Conservation (phyloP, 371 early-diverging fungal species). For the Fennellomyces sp. region DNA sequence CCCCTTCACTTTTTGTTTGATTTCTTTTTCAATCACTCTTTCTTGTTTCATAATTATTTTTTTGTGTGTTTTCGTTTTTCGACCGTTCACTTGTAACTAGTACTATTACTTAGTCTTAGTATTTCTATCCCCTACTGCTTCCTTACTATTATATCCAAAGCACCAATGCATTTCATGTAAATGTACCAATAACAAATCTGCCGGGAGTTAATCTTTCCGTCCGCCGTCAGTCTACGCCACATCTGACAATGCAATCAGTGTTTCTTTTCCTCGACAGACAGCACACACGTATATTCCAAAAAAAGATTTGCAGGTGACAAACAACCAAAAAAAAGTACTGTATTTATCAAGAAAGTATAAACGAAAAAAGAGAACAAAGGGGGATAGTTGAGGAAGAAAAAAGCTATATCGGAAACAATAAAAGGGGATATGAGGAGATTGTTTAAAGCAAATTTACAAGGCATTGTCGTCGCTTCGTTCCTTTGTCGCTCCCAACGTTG, state of each 20-base stretch:
- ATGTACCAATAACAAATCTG: no score
- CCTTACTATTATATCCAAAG: not conserved
- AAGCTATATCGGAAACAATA: not conserved
- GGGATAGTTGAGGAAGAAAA: not conserved
- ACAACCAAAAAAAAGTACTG: not conserved
- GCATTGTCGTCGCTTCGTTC: not conserved
- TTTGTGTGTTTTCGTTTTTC: not conserved
- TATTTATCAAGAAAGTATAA: constrained; percentile 1
- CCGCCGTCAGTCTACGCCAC: not conserved
- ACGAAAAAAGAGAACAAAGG: not conserved
- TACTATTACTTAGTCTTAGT: no score
- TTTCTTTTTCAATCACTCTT: not conserved
- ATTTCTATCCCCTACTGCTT: not conserved
- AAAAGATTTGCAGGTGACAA: not conserved
- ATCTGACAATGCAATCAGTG: no score
- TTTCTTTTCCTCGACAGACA: no score
- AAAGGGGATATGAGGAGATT: not conserved
- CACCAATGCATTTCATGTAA: not conserved
- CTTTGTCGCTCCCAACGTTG: constrained; percentile 1
- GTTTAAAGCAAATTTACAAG: not conserved
- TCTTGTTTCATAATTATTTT: not conserved
- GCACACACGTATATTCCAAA: no score
- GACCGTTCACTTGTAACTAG: not conserved
- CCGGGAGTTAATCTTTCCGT: no score
- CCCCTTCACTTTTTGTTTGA: not conserved